Base-by-base conservation (phyloP, 2,329 filamentous ascomycete species). In the Claviceps capensis region DNA sequence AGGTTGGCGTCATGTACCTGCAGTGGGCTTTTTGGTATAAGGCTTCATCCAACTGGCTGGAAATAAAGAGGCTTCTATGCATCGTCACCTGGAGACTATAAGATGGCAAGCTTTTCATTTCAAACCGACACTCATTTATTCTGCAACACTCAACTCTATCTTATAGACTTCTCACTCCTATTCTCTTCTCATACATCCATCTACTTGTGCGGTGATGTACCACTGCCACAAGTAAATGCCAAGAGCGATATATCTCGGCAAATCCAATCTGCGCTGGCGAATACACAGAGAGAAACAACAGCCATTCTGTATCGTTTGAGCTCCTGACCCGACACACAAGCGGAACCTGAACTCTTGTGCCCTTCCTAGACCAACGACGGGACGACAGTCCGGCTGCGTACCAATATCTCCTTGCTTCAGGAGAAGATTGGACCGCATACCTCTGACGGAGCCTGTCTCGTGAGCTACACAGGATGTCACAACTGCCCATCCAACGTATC, bases 401-500 rank as follows among this genome's bases (percentile, higher is more conserved):
- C 49, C 50, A 40, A 36, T 45, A 34, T 54, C 59, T 47, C 47
- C 57, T n/a, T 54, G 54, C 52, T 51, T 48, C 47, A 53, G 44
- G 38, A 46, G 48, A 53, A 48, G 48, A 65, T 65, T 62, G 62
- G 61, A 58, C 55, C 61, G 59, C 57, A 58, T 49, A 62, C 59
- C 57, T 55, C 62, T 59, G 55, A 61, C 46, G 58, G 55, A 52
- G 60, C 57, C 49, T 59, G 60, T 58, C 52, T 59, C 52, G 55
- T 57, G 54, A 65, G 63, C 63, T 66, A 65, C 63, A 65, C 64
- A 60, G 54, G 55, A 55, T 58, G 54, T 50, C 59, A 50, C 62
- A 59, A 53, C 58, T 62, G 52, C 54, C 57, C 55, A 56, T 55
- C 52, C 59, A 60, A 56, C 58, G 60, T 55, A 58, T 62, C 53